Percentiles rank a stretch among this genome's conserved stretches.
These are phyloP conservation scores for Malania oleifera DNA, from an alignment of 164 flowering plant species.

Conservation along the genomic window DNA sequence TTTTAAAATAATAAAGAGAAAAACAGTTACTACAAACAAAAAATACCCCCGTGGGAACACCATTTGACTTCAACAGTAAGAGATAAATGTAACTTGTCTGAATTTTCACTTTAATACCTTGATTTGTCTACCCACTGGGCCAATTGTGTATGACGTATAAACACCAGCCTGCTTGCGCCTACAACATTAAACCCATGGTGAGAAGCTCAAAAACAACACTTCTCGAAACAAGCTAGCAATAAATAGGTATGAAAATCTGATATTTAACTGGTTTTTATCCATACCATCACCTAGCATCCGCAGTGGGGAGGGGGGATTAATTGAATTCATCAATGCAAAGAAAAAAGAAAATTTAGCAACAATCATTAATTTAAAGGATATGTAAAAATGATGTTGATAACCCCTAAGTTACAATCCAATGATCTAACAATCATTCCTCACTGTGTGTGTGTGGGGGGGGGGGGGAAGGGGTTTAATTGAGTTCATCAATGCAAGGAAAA, in stretches of 20 bases:
- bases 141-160: slow-evolving; percentile 65
- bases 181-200: slow-evolving; percentile 7
- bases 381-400: background rate
- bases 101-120: slow-evolving; percentile 36
- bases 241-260: background rate
- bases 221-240: background rate
- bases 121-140: slow-evolving; percentile 54
- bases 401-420: too few species aligned
- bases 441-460: too few species aligned
- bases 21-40: background rate
- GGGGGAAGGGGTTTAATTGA: too few species aligned
- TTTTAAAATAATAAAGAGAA: background rate
- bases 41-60: background rate
- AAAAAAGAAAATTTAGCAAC: background rate
- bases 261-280: too few species aligned
- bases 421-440: slow-evolving; percentile 15
- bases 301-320: too few species aligned
- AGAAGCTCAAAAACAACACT: background rate
- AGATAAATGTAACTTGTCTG: background rate
- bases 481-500: too few species aligned
- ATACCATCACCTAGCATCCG: too few species aligned
- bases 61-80: background rate
- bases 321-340: too few species aligned
- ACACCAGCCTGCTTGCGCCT: slow-evolving; percentile 85
- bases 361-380: background rate